Conservation (phyloP, 2,329 filamentous ascomycete genomes). For the Arachnomyces sp. region DNA sequence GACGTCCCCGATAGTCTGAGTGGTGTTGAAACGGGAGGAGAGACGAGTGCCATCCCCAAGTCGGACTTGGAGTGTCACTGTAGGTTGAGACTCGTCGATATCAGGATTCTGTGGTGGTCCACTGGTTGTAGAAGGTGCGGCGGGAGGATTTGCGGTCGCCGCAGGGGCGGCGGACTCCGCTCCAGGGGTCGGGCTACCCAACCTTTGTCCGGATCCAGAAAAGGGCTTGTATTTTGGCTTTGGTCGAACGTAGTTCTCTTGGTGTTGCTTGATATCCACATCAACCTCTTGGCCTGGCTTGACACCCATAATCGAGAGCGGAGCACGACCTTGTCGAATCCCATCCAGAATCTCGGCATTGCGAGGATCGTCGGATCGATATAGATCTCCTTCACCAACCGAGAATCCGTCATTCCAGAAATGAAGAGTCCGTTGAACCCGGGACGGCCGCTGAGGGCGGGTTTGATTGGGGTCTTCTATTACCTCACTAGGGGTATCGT, state of each 20-base stretch:
- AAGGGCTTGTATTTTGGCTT: slow-evolving; percentile 61
- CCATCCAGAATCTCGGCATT: slow-evolving; percentile 56
- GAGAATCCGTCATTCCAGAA: slow-evolving; percentile 61
- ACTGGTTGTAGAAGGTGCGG: slow-evolving; percentile 15
- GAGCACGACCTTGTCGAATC: slow-evolving; percentile 57
- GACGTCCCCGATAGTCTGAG: slow-evolving; percentile 57
- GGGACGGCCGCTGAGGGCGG: slow-evolving; percentile 36
- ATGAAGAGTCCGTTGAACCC: slow-evolving; percentile 53
- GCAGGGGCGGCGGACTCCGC: slow-evolving; percentile 27
- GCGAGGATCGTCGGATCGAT: slow-evolving; percentile 55
- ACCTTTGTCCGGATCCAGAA: slow-evolving; percentile 50
- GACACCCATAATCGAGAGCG: slow-evolving; percentile 56
- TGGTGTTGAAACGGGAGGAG: slow-evolving; percentile 57
- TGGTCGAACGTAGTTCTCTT: slow-evolving; percentile 55
- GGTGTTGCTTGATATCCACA: slow-evolving; percentile 57
- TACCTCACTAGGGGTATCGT: slow-evolving; percentile 53
- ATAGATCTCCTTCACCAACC: slow-evolving; percentile 58
- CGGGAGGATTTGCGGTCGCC: slow-evolving; percentile 16
- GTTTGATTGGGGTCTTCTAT: slow-evolving; percentile 46
- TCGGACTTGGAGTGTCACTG: slow-evolving; percentile 53
- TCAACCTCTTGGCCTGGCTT: slow-evolving; percentile 57
- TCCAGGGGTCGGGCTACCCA: slow-evolving; percentile 58
- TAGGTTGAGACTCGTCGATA: slow-evolving; percentile 52
- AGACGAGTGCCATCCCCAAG: slow-evolving; percentile 57
- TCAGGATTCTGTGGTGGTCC: slow-evolving; percentile 33